Evolutionary conservation across 495 filamentous ascomycete genomes (phyloP).

Genomic region (Podospora pseudopauciseta): DNA sequence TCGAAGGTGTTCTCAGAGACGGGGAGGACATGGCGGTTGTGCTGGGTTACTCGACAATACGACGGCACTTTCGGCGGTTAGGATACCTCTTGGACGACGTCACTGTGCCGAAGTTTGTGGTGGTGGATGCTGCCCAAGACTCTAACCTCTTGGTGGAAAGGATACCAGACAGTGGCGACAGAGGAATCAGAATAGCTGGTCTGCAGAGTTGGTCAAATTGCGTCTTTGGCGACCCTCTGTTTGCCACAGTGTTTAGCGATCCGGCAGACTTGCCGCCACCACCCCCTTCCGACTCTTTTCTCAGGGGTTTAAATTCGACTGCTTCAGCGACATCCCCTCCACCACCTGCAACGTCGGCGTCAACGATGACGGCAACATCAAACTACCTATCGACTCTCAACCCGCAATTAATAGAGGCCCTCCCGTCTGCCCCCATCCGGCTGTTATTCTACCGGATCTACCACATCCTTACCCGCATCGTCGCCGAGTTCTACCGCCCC

Average conservation of each 20-base stretch:
- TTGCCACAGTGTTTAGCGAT: constrained; percentile 49
- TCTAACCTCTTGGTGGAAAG: constrained; percentile 32
- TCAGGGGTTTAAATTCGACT: constrained; percentile 30
- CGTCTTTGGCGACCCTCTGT: constrained; percentile 58
- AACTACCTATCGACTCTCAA: neutral
- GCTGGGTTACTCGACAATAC: constrained; percentile 40
- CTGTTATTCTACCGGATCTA: constrained; percentile 49
- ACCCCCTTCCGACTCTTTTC: constrained; percentile 41
- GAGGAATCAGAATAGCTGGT: constrained; percentile 29
- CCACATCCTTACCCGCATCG: constrained; percentile 43
- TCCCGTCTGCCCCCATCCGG: constrained; percentile 32
- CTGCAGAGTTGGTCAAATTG: constrained; percentile 50
- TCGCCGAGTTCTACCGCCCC: constrained; percentile 48
- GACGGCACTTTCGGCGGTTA: constrained; percentile 37
- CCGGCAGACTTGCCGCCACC: constrained; percentile 11
- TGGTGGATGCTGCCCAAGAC: constrained; percentile 35
- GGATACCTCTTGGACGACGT: constrained; percentile 40
- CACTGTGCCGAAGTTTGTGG: constrained; percentile 35
- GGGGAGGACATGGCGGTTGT: constrained; percentile 46
- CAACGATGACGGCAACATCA: constrained; percentile 1
- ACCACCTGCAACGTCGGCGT: neutral
- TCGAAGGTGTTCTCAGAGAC: constrained; percentile 43
- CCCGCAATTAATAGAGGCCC: constrained; percentile 36
- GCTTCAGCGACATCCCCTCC: constrained; percentile 8
- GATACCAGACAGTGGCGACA: neutral